phyloP scores from a whole-genome alignment of 1,284 basidiomycete species.

The Ganoderma boninense region DNA sequence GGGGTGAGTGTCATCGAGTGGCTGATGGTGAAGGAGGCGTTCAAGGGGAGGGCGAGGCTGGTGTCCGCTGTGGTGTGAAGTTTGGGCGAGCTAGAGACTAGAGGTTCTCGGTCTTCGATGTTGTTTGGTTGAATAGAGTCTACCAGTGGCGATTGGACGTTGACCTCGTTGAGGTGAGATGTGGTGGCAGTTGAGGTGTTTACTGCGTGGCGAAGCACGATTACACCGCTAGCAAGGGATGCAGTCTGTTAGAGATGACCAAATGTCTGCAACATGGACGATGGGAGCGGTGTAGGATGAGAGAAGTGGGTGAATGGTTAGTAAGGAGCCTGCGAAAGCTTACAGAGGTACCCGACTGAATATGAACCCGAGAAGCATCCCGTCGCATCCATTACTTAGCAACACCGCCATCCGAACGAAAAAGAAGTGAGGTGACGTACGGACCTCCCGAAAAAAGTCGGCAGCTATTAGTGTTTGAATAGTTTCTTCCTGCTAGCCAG shows the following conservation, averaged over 20 bases:
- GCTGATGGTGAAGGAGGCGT: slow-evolving; percentile 33
- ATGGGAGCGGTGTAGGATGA: background rate
- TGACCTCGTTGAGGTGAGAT: background rate
- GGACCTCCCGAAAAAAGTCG: background rate
- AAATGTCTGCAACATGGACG: background rate
- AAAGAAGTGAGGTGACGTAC: background rate
- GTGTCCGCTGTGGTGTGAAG: background rate
- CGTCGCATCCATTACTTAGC: background rate
- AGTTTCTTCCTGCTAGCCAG: background rate
- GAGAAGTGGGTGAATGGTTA: background rate
- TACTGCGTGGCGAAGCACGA: background rate
- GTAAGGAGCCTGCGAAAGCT: slow-evolving; percentile 1
- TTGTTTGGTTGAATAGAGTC: background rate
- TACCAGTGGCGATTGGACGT: background rate
- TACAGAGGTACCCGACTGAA: too few species aligned
- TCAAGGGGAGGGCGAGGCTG: slow-evolving; percentile 14
- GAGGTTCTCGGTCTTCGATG: background rate
- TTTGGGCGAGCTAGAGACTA: background rate
- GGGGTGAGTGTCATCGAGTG: slow-evolving; percentile 29
- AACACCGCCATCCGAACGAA: background rate
- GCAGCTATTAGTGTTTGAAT: background rate
- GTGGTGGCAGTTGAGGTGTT: background rate
- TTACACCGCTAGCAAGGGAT: background rate
- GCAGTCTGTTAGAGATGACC: background rate
- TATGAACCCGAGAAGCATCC: background rate